A percentile compares a stretch with the other conserved stretches of the same genome.
Conservation (phyloP, 2,329 filamentous ascomycete species). For the Endocalyx cinctus region DNA sequence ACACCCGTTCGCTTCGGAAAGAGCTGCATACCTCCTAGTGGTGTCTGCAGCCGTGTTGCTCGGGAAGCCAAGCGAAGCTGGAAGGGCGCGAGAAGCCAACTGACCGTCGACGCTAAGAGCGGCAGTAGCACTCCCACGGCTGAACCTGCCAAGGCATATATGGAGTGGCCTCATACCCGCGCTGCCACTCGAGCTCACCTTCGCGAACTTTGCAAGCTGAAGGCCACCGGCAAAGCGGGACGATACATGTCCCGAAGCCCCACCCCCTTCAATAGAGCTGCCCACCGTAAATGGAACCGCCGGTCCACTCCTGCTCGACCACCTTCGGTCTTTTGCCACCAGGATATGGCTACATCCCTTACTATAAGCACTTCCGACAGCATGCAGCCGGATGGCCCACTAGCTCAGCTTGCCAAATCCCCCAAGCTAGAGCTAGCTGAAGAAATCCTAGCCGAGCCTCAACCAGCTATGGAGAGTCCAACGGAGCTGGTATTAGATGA, state of each 20-base stretch:
- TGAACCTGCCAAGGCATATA: slow-evolving; percentile 42
- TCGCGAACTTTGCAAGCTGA: slow-evolving; percentile 57
- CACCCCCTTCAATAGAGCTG: slow-evolving; percentile 50
- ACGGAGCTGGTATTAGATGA: too few relatives aligned
- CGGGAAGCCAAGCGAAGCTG: slow-evolving; percentile 62
- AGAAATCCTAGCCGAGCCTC: slow-evolving; percentile 9
- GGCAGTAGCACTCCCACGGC: slow-evolving; percentile 53
- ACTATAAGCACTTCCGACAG: slow-evolving; percentile 58
- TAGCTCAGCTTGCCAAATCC: slow-evolving; percentile 55
- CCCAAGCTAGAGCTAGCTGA: slow-evolving; percentile 20
- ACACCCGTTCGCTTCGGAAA: slow-evolving; percentile 62
- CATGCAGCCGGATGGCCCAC: slow-evolving; percentile 59
- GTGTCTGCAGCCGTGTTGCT: slow-evolving; percentile 61
- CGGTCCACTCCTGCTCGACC: slow-evolving; percentile 43
- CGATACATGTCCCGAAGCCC: slow-evolving; percentile 49
- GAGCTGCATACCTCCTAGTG: slow-evolving; percentile 59
- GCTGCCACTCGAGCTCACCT: slow-evolving; percentile 59
- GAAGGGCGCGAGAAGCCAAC: slow-evolving; percentile 52
- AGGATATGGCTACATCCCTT: slow-evolving; percentile 61
- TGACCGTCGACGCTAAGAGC: slow-evolving; percentile 35
- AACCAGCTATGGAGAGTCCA: slow-evolving; percentile 1
- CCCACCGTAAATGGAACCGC: slow-evolving; percentile 45
- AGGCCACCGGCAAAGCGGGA: slow-evolving; percentile 39
- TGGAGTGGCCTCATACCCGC: slow-evolving; percentile 61
- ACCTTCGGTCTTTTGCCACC: slow-evolving; percentile 50